These are phyloP conservation scores for Nakazawaea ishiwadae DNA, from an alignment of 805 yeast genomes.

Conservation along the genomic window DNA sequence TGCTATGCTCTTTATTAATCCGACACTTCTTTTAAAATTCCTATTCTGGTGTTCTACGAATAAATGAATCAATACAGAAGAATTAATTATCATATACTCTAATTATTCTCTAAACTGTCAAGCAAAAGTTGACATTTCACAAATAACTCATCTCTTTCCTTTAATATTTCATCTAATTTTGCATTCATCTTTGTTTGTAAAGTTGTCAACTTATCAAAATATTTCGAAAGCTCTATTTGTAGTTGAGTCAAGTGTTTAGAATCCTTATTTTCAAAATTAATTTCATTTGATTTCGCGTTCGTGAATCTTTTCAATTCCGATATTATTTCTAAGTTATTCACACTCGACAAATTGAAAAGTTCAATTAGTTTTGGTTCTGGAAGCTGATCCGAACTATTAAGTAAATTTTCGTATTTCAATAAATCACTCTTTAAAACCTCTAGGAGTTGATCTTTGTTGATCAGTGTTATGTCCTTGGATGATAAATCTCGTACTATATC, in stretches of 20 bases:
- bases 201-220: slow-evolving; percentile 2
- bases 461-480: neutral
- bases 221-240: neutral
- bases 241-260: neutral
- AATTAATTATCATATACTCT: too few species aligned
- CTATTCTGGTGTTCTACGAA: too few species aligned
- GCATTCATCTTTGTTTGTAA: neutral
- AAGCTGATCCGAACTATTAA: neutral
- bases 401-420: slow-evolving; percentile 1
- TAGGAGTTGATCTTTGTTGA: slow-evolving; percentile 2
- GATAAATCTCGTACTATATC: neutral
- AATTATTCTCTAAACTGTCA: slow-evolving; percentile 1
- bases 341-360: slow-evolving; percentile 3
- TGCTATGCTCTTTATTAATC: too few species aligned
- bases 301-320: slow-evolving; percentile 1
- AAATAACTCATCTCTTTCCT: slow-evolving; percentile 6
- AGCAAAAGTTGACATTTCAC: slow-evolving; percentile 9
- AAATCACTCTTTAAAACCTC: slow-evolving; percentile 1
- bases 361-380: slow-evolving; percentile 1
- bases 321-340: slow-evolving; percentile 1
- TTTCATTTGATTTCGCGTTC: neutral
- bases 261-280: neutral
- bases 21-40: too few species aligned
- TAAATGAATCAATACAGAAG: too few species aligned
- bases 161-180: neutral